phyloP scores from a whole-genome alignment of 305 asterid genomes.

The Solanum hybrid region DNA sequence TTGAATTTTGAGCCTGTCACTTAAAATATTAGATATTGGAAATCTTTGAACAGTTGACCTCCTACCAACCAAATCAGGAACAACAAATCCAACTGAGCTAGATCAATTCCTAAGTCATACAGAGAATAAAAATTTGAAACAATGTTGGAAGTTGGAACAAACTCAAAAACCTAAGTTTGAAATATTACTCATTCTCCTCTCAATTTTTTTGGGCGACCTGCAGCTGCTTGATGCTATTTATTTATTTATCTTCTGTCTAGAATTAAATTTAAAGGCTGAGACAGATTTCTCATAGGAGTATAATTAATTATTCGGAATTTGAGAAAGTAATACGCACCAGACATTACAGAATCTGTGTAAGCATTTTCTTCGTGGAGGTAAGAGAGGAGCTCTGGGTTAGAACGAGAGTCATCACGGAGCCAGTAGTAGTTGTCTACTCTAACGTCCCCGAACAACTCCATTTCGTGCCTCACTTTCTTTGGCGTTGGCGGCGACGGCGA shows the following conservation, averaged over 20 bases:
- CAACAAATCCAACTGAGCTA: neutral
- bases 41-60: neutral
- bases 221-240: neutral
- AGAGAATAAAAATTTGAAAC: neutral
- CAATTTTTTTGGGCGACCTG: neutral
- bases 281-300: neutral
- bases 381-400: conserved; percentile 50
- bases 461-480: conserved; percentile 68
- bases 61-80: neutral
- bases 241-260: neutral
- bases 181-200: neutral
- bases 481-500: conserved; percentile 44
- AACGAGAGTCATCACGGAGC: conserved; percentile 93
- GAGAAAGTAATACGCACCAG: conserved; percentile 42
- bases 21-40: neutral
- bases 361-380: conserved; percentile 71
- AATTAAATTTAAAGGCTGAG: neutral
- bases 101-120: neutral
- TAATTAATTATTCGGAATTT: neutral
- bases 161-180: neutral
- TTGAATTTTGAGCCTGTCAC: neutral
- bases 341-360: conserved; percentile 55
- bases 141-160: neutral
- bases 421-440: conserved; percentile 81
- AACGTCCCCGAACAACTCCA: conserved; percentile 88